Conservation (phyloP, 306 rosid genomes). For the Argentina anserina region DNA sequence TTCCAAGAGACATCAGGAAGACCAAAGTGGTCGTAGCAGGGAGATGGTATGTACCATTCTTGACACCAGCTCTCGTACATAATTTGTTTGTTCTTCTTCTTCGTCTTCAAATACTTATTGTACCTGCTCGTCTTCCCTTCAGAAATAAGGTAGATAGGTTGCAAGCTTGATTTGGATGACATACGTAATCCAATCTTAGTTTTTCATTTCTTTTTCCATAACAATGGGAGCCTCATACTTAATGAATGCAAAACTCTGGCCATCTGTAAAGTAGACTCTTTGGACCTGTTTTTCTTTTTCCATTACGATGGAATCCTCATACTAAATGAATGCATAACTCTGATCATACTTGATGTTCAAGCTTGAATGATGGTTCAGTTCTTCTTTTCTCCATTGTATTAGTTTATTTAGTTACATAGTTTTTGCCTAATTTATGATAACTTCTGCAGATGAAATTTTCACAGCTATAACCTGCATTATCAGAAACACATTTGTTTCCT, state of each 20-base stretch:
- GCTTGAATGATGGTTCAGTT: neutral
- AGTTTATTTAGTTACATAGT: no score
- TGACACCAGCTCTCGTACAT: slow-evolving; percentile 26
- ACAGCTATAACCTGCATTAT: neutral
- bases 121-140: neutral
- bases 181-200: neutral
- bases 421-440: neutral
- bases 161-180: neutral
- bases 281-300: neutral
- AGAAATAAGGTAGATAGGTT: slow-evolving; percentile 13
- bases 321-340: no score
- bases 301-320: no score
- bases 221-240: neutral
- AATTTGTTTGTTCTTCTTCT: slow-evolving; percentile 3
- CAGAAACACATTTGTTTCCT: neutral
- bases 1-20: slow-evolving; percentile 72
- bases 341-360: no score
- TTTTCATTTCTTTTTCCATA: neutral
- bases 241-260: neutral
- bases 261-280: neutral
- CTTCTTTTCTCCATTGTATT: neutral
- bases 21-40: slow-evolving; percentile 55
- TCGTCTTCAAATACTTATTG: neutral
- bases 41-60: slow-evolving; percentile 72
- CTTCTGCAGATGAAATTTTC: neutral